Conservation (phyloP, 306 rosid species). For the Heteromeles arbutifolia region DNA sequence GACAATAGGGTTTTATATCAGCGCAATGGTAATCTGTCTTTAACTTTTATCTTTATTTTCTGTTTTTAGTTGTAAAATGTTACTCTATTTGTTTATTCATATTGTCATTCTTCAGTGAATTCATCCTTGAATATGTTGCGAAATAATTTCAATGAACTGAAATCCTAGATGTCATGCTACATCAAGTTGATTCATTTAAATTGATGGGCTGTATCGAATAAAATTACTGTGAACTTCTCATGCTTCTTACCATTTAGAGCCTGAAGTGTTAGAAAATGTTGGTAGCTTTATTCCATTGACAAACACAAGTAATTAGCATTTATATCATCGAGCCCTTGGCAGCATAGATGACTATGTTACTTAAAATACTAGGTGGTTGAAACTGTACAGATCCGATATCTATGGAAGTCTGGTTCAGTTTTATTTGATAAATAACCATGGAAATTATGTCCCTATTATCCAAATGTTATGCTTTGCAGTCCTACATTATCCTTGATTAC, state of each 20-base stretch:
- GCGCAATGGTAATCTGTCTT: constrained; percentile 63
- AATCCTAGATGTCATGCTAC: neutral
- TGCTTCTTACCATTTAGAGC: neutral
- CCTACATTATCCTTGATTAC: neutral
- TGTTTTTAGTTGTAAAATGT: neutral
- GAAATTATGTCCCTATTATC: neutral
- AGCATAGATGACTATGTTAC: neutral
- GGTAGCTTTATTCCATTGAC: no score
- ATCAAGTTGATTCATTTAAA: neutral
- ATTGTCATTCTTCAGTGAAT: neutral
- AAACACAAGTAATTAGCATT: neutral
- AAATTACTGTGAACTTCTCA: neutral
- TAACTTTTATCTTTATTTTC: neutral
- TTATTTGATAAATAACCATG: neutral
- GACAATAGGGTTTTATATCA: constrained; percentile 77
- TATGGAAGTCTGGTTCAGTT: neutral
- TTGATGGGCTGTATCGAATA: neutral
- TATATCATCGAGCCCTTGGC: neutral
- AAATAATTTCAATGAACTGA: neutral
- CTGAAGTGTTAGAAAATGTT: no score
- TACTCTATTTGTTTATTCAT: no score
- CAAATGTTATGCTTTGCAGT: neutral
- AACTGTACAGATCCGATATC: neutral
- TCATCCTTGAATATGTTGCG: neutral
- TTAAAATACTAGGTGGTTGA: neutral